These are phyloP conservation scores for Raphanus hybrid DNA, from an alignment of 441 rosid genomes.

Conservation along the genomic window DNA sequence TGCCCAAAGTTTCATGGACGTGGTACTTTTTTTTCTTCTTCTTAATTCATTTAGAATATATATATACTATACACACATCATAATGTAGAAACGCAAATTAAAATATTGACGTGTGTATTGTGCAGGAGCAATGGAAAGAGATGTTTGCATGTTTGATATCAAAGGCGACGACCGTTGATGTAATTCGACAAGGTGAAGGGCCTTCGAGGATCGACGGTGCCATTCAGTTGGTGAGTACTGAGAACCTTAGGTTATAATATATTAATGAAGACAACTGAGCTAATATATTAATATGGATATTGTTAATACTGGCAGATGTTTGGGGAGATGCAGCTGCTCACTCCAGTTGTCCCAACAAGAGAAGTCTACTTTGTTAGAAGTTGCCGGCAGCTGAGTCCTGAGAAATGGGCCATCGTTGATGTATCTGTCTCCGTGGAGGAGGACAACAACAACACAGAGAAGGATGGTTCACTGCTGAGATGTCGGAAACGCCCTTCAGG, in stretches of 20 bases:
- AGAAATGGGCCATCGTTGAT: slow-evolving; percentile 93
- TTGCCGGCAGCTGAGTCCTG: slow-evolving; percentile 79
- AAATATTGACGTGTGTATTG: neutral
- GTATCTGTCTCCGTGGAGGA: slow-evolving; percentile 90
- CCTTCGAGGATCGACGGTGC: slow-evolving; percentile 69
- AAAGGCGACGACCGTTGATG: slow-evolving; percentile 86
- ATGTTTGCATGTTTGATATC: slow-evolving; percentile 91
- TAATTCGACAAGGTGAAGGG: slow-evolving; percentile 80
- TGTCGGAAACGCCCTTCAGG: slow-evolving; percentile 97
- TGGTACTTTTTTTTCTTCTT: slow-evolving; percentile 47
- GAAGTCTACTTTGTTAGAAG: slow-evolving; percentile 88
- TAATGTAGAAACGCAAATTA: neutral
- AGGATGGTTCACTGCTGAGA: slow-evolving; percentile 76
- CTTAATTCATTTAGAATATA: neutral
- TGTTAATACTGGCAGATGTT: slow-evolving; percentile 71
- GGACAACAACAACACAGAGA: slow-evolving; percentile 23
- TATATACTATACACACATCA: neutral
- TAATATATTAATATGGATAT: neutral
- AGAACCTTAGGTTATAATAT: neutral
- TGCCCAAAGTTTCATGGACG: slow-evolving; percentile 85
- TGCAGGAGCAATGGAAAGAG: slow-evolving; percentile 92
- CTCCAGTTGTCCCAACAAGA: slow-evolving; percentile 90
- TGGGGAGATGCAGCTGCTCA: slow-evolving; percentile 92
- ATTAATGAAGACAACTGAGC: neutral
- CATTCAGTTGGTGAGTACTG: slow-evolving; percentile 74